These are phyloP conservation scores for Dinochytrium kinnereticum DNA, from an alignment of 371 early-diverging fungal species.

Conservation along the genomic window DNA sequence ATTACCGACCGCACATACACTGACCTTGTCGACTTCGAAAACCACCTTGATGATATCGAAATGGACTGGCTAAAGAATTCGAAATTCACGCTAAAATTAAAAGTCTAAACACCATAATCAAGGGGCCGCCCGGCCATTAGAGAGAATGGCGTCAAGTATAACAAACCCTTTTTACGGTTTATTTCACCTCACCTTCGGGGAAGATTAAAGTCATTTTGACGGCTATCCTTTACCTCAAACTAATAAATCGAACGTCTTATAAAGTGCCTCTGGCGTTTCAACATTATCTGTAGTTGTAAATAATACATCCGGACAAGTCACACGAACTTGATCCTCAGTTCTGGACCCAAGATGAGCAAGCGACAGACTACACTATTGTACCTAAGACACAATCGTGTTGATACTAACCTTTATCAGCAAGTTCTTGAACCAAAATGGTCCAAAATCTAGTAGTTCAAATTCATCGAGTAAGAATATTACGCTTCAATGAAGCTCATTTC, in stretches of 20 bases:
- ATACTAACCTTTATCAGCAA: neutral
- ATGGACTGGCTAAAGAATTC: conserved; percentile 68
- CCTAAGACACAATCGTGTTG: neutral
- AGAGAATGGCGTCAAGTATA: neutral
- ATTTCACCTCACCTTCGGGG: too few relatives aligned
- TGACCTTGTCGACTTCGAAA: conserved; percentile 71
- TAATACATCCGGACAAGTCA: neutral
- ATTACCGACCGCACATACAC: neutral
- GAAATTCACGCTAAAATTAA: neutral
- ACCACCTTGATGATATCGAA: conserved; percentile 71
- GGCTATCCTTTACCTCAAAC: too few relatives aligned
- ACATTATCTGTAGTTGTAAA: too few relatives aligned
- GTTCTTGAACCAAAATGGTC: conserved; percentile 6
- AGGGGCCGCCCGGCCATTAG: neutral
- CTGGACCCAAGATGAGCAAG: conserved; percentile 1
- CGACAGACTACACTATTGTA: conserved; percentile 12
- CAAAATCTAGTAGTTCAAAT: neutral
- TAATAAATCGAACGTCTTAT: too few relatives aligned
- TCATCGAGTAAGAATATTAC: neutral
- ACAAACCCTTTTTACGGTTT: too few relatives aligned
- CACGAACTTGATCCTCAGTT: too few relatives aligned
- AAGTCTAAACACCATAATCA: neutral
- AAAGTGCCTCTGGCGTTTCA: too few relatives aligned
- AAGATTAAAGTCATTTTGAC: too few relatives aligned
- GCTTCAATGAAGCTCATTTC: neutral